These are phyloP conservation scores for Euphorbia tirucalli DNA, from an alignment of 345 rosid genomes.

Conservation along the genomic window DNA sequence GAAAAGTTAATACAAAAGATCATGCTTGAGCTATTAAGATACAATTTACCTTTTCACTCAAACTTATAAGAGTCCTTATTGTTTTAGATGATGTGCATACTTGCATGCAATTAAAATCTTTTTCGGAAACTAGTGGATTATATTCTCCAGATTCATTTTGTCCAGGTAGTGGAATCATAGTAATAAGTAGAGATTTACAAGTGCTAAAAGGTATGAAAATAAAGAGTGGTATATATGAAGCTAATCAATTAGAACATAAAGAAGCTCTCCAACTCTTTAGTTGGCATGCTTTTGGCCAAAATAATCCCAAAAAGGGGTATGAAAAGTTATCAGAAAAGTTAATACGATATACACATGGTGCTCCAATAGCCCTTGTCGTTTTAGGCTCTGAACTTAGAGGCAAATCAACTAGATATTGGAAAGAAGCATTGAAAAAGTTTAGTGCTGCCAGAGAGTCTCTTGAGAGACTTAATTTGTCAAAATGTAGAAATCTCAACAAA, in stretches of 20 bases:
- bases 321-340: neutral
- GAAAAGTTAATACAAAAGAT: neutral
- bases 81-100: too few relatives aligned
- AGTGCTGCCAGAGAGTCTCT: neutral
- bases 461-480: too few relatives aligned
- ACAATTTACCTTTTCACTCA: neutral
- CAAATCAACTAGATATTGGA: neutral
- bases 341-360: neutral
- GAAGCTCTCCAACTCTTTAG: slow-evolving; percentile 1
- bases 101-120: too few relatives aligned
- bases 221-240: neutral
- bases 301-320: neutral
- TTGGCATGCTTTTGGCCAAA: neutral
- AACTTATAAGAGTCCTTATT: neutral
- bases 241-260: neutral
- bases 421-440: neutral
- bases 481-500: too few relatives aligned
- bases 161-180: slow-evolving; percentile 1
- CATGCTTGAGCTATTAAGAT: neutral
- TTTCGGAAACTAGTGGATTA: neutral
- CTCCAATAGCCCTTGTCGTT: neutral
- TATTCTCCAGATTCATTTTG: neutral
- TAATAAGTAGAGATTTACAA: slow-evolving; percentile 3
- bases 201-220: neutral
- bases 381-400: neutral